Evolutionary conservation across 1,284 basidiomycete species (phyloP), one percentile per base, ranked within the genome.

Genomic region (Erythrobasidium hasegawianum): DNA sequence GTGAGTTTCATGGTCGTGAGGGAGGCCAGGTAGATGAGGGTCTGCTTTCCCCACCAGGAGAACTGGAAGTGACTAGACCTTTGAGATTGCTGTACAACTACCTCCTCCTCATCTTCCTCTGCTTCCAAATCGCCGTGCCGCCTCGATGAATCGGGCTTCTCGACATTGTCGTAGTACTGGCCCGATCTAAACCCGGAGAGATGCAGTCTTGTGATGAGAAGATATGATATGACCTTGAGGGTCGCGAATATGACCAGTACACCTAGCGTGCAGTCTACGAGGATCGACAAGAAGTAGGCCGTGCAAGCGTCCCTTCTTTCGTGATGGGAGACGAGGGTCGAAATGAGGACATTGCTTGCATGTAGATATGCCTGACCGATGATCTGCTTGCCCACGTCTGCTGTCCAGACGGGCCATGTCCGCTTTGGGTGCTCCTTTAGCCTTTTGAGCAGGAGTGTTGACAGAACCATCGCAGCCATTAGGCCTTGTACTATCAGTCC

Each of bases 261-360:
- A 70, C 93, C 94, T 61, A 95, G 79, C 0, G 94, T 97, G 18
- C 94, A 97, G 78, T 98, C 95, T 69, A 97, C 82, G 38, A 95
- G 81, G 62, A 98, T 89, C 75, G 97, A 95, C 66, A 97, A 84
- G 76, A 97, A 96, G 79, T 97, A 97, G 68, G 77, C 71, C 13
- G 89, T 87, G 75, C 92, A 96, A 3, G 92, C 89, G 54, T 59
- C 43, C 7, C 84, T 83, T 16, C 85, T 80, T 1, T 83, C 83
- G 53, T 84, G 82, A 50, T 85, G 79, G 0, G 89, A 90, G 41
- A 80, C 76, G 13, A 79, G 67, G 71, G 83, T 83, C 38, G 88
- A 89, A 67, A 90, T 85, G 47, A 95, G 79, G 20, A 97, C 83
- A 77, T 97, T 97, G 49, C 88, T 81, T 10, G 83, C 85, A 76